Base-by-base conservation (phyloP, 257 asterid species). In the Ophiorrhiza pumila region DNA sequence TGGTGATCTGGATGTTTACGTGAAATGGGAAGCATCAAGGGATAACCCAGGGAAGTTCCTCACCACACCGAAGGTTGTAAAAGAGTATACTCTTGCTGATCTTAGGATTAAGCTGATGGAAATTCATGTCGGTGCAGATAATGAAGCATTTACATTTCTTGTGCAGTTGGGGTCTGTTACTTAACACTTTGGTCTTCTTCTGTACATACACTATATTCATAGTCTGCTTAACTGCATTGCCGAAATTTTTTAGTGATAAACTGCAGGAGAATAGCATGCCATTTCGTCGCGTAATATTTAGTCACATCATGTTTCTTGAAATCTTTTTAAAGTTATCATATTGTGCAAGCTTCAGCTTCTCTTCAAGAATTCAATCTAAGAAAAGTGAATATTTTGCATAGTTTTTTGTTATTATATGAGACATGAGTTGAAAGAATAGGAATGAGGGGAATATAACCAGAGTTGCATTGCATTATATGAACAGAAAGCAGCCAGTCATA, bases 21-120 rank as follows among this genome's bases (percentile, higher is more conserved):
- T 91, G 78, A 89, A 93, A 79, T 91, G 97, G 97, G 96, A 91
- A 75, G 91, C 93, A 2, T 87, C 90, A 57, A 82, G 87, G 77
- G 96, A 93, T 42, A 87, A 92, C 69, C 86, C 92, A 3, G 91
- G 96, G 69, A 87, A 83, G 77, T 70, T 85, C 43, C 84, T 92
- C 53, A 82, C 97, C 47, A 81, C 83, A 22, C 52, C 89, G 60
- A 92, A 87, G 81, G 85, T 87, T 79, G 65, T 53, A 12, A 88
- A 81, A 72, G 94, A 87, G 66, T 86, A 96, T 5, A 88, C 88
- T 43, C 90, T 92, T 34, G 96, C 98, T 71, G 96, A 92, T 66
- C 77, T 92, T 71, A 72, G 98, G 79, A 92, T n/a, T n/a, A n/a
- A 90, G 84, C 77, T 86, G 86, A 87, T 92, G 20, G 98, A 92